Conservation (phyloP, 139 green algal species). For the Coccomyxa sp. region DNA sequence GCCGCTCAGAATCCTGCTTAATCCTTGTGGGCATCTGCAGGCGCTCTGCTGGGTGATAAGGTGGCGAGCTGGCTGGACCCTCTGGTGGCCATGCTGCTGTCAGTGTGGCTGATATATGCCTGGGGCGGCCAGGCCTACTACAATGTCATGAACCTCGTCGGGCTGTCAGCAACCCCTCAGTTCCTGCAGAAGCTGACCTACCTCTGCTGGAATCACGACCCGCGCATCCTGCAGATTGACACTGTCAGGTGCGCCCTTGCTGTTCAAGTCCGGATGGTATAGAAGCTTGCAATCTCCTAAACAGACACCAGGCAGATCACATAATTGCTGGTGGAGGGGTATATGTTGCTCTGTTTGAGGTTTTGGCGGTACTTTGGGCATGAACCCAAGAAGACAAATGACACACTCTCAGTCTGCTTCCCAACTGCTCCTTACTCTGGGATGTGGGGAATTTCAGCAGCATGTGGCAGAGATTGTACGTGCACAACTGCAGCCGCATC, state of each 20-base stretch:
- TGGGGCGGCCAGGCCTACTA: conserved; percentile 40
- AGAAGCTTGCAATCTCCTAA: too few relatives aligned
- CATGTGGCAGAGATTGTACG: too few relatives aligned
- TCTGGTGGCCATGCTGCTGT: conserved; percentile 40
- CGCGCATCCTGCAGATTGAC: conserved; percentile 41
- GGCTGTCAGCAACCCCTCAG: conserved; percentile 25
- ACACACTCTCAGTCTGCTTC: too few relatives aligned
- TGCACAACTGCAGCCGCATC: too few relatives aligned
- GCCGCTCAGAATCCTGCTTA: neutral
- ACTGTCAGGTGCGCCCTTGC: conserved; percentile 39
- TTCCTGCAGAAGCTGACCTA: conserved; percentile 48
- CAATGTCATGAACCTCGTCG: conserved; percentile 47
- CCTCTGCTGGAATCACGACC: conserved; percentile 49
- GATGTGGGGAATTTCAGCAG: too few relatives aligned
- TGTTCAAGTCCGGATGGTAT: too few relatives aligned
- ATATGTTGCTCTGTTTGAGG: too few relatives aligned
- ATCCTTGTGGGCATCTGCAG: neutral
- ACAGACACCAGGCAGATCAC: too few relatives aligned
- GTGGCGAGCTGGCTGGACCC: conserved; percentile 46
- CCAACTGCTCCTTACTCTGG: too few relatives aligned
- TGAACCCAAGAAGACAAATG: too few relatives aligned
- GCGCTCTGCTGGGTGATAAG: conserved; percentile 30
- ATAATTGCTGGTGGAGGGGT: too few relatives aligned
- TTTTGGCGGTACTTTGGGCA: too few relatives aligned
- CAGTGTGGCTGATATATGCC: conserved; percentile 42